Percentiles rank a stretch among this genome's conserved stretches.
Conservation (phyloP, 75 land plant genomes). For the Sequoiadendron giganteum region DNA sequence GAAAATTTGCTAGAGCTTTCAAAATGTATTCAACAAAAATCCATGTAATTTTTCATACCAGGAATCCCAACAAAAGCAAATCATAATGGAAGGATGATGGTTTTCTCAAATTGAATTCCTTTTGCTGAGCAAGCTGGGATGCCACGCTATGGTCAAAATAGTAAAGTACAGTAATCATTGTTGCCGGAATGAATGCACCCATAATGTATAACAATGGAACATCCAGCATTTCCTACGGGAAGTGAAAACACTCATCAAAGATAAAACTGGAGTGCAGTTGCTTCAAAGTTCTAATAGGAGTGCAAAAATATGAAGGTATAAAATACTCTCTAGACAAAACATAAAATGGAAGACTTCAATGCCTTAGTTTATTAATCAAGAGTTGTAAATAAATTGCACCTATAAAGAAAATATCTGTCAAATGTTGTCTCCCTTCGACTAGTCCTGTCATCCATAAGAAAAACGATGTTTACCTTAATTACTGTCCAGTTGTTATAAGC, state of each 20-base stretch:
- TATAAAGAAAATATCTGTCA: background rate
- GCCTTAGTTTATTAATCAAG: background rate
- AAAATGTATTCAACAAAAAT: background rate
- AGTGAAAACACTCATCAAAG: background rate
- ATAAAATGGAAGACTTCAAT: background rate
- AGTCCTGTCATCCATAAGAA: background rate
- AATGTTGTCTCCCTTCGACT: background rate
- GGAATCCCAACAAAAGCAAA: conserved; percentile 70
- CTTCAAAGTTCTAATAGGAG: background rate
- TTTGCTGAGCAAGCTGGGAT: conserved; percentile 91
- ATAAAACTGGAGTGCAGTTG: background rate
- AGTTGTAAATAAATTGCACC: background rate
- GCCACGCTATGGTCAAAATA: conserved; percentile 97
- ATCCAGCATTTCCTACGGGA: conserved; percentile 62
- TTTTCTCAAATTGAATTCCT: conserved; percentile 81
- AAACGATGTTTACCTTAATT: conserved; percentile 36
- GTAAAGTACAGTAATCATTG: conserved; percentile 90
- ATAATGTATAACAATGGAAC: conserved; percentile 73
- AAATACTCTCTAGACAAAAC: background rate
- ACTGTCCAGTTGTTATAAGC: conserved; percentile 82
- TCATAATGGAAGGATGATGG: conserved; percentile 92
- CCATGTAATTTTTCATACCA: conserved; percentile 47
- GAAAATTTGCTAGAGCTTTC: background rate
- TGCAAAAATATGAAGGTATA: background rate
- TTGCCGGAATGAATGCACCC: conserved; percentile 88